Evolutionary conservation across 768 basidiomycete genomes (phyloP), one percentile per base, ranked within the genome.

Genomic region (Hygrophoropsis aurantiaca): DNA sequence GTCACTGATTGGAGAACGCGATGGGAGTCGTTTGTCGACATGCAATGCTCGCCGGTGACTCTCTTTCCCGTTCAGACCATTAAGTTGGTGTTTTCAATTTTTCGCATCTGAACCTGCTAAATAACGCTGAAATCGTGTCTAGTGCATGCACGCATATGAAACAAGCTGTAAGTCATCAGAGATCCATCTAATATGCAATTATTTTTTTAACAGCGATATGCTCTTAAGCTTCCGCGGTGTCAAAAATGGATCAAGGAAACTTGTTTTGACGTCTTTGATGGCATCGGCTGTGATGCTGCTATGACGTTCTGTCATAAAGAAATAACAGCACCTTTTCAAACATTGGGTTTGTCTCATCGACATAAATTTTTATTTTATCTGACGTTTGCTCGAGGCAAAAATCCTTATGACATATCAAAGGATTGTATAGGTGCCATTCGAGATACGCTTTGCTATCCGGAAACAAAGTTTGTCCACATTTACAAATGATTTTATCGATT

Each of bases 401-500:
- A 83, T 58, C 79, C 78, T 1, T 90, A 91, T 57, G 87, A 91
- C 56, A 77, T 91, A 42, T 82, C 76, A 56, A 75, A 76, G 57
- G 63, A 70, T 25, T 88, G 85, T 46, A 74, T 77, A 51, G 75
- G 81, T 48, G 58, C 64, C 21, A 60, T 77, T 9, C 53, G 43
- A 2, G 74, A 74, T 3, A 72, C 71, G 0, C 71, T 84, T 9
- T 87, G 85, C 60, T 83, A 86, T 55, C 78, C 81, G 2, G 67
- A 80, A n/a, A 81, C 72, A 6, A 64, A 58, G 75, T 76, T 47
- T 41, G 61, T 33, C 7, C 27, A 13, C 27, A 7, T 30, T 30
- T 13, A 13, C 13, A 13, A 13, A 13, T 13, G 6, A 30, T 30
- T 30, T 13, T 30, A 6, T 13, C 27, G 27, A 30, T 6, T 7